Conservation (phyloP, 2,329 filamentous ascomycete species). For the Apiospora kogelbergensis region DNA sequence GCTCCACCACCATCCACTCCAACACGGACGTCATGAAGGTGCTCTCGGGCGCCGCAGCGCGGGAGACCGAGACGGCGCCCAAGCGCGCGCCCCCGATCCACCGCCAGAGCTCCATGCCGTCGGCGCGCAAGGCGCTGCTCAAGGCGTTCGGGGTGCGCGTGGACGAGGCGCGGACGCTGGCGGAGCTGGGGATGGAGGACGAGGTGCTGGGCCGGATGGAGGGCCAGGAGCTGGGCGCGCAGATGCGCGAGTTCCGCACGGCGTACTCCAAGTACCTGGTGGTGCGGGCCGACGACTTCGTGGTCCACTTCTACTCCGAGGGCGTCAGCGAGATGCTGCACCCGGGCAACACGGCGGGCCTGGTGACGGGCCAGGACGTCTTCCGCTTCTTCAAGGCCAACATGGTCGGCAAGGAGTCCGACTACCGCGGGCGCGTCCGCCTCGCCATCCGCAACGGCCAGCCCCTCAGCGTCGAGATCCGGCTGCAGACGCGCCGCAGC, state of each 20-base stretch:
- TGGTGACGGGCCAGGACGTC: slow-evolving; percentile 23
- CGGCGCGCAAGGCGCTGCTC: not conserved
- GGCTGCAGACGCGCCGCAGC: slow-evolving; percentile 26
- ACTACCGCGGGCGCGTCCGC: slow-evolving; percentile 24
- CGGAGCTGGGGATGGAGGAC: slow-evolving; percentile 24
- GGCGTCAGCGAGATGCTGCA: slow-evolving; percentile 23
- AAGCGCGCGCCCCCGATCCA: not conserved
- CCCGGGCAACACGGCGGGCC: slow-evolving; percentile 15
- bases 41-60: slow-evolving; percentile 24
- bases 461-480: slow-evolving; percentile 30
- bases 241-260: slow-evolving; percentile 29
- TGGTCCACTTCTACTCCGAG: slow-evolving; percentile 26
- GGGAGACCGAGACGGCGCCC: slow-evolving; percentile 18
- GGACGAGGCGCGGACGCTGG: slow-evolving; percentile 4
- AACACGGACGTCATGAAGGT: slow-evolving; percentile 40
- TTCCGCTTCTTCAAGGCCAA: slow-evolving; percentile 28
- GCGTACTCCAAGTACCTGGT: slow-evolving; percentile 29
- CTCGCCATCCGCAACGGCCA: slow-evolving; percentile 23
- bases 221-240: slow-evolving; percentile 23
- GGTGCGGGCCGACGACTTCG: slow-evolving; percentile 21
- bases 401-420: slow-evolving; percentile 23
- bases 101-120: not conserved
- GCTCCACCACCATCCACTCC: slow-evolving; percentile 42
- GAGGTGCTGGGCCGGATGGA: slow-evolving; percentile 24
- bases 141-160: slow-evolving; percentile 11